Evolutionary conservation across 1,284 basidiomycete species (phyloP), one percentile per base, ranked within the genome.

Genomic region (Austroboletus olivaceoglutinosus): DNA sequence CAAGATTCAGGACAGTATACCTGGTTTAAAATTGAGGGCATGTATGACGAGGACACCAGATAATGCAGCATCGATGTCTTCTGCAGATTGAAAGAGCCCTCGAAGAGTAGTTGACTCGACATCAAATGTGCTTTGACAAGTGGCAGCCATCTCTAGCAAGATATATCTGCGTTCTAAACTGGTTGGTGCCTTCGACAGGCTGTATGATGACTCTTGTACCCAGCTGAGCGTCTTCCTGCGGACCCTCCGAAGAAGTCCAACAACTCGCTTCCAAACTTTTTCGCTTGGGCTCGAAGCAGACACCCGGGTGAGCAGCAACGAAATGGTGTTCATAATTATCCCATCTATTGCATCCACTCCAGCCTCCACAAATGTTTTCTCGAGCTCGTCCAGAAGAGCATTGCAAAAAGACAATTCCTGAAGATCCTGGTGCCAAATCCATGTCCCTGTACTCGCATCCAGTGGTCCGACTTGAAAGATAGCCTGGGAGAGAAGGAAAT

Each of bases 401-500:
- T n/a, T 2, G 5, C 69, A 62, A 42, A 76, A 77, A 4, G 55
- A 38, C 1, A 48, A n/a, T 22, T 56, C 62, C 68, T 71, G 29
- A 55, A 52, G 41, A 60, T 52, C 37, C 10, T 19, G 31, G 50
- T 53, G n/a, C 64, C 69, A 72, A n/a, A 56, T 48, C 47, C 62
- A 55, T 9, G 18, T 16, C 30, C 52, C 53, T 18, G 47, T 53
- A 0, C 38, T 39, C 44, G 3, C 56, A 59, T 39, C 21, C 15
- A 58, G 36, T 2, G 58, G 60, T 3, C 76, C 77, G 1, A 73
- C 63, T 52, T 79, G 75, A 58, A 64, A 72, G 3, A 63, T 67
- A 23, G 75, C 68, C 45, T 77, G 76, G 9, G 56, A 57, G 5
- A 77, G 21, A 8, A 80, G 58, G 4, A 62, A 43, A 44, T 73